Evolutionary conservation across 495 filamentous ascomycete genomes (phyloP).

Genomic region (Penicillium coffeae): DNA sequence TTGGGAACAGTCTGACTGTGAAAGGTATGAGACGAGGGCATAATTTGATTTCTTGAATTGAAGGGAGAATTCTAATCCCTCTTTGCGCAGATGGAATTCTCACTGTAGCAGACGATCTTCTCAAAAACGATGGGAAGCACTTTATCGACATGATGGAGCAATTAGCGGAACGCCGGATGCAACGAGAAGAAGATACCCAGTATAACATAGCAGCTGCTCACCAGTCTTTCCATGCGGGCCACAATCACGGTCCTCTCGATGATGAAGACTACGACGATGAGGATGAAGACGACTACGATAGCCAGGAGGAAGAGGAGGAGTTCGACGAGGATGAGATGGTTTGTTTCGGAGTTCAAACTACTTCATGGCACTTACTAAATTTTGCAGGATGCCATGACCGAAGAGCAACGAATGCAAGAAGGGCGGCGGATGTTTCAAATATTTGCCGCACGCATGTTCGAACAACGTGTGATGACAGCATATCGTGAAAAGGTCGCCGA

Average conservation of each 20-base stretch:
- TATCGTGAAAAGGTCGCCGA: slow-evolving; percentile 94
- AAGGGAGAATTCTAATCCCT: slow-evolving; percentile 28
- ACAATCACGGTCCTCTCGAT: slow-evolving; percentile 63
- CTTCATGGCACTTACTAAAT: neutral
- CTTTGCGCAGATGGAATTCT: slow-evolving; percentile 79
- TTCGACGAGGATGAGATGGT: slow-evolving; percentile 86
- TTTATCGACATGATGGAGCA: slow-evolving; percentile 99
- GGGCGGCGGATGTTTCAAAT: slow-evolving; percentile 99
- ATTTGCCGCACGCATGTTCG: slow-evolving; percentile 98
- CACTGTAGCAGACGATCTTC: slow-evolving; percentile 94
- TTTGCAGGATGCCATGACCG: slow-evolving; percentile 85
- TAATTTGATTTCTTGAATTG: slow-evolving; percentile 15
- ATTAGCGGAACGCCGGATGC: slow-evolving; percentile 94
- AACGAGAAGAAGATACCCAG: slow-evolving; percentile 87
- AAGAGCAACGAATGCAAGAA: slow-evolving; percentile 98
- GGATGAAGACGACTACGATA: slow-evolving; percentile 85
- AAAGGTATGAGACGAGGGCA: slow-evolving; percentile 63
- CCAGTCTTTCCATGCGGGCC: slow-evolving; percentile 56
- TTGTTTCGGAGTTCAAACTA: slow-evolving; percentile 9
- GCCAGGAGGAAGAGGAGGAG: slow-evolving; percentile 78
- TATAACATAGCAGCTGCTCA: slow-evolving; percentile 58
- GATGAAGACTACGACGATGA: slow-evolving; percentile 75
- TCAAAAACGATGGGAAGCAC: slow-evolving; percentile 98
- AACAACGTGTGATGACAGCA: slow-evolving; percentile 93
- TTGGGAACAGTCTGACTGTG: slow-evolving; percentile 93